Percentiles rank a stretch among this genome's conserved stretches.
phyloP scores from a whole-genome alignment of 2,329 filamentous ascomycete genomes.

The Talaromyces sp. region DNA sequence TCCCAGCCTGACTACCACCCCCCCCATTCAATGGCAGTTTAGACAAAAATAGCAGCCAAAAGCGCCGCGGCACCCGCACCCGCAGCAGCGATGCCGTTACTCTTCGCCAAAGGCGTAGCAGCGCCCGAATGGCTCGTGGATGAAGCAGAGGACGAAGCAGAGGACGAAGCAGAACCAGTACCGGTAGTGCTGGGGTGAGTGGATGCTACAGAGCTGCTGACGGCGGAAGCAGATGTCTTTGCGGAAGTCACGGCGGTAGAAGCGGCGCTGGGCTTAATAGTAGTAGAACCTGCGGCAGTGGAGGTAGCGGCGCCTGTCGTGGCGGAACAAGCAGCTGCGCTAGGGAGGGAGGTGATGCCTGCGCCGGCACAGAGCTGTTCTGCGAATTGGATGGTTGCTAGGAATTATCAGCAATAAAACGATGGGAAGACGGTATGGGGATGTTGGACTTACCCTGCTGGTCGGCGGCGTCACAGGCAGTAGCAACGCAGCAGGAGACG shows the following conservation, averaged over 20 bases:
- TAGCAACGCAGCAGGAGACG: slow-evolving; percentile 51
- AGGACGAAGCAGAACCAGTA: slow-evolving; percentile 11
- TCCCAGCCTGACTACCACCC: too few species aligned
- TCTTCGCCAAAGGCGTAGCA: slow-evolving; percentile 22
- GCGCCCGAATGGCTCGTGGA: slow-evolving; percentile 21
- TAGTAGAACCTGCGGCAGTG: slow-evolving; percentile 3
- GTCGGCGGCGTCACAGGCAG: slow-evolving; percentile 41
- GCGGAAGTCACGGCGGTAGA: slow-evolving; percentile 16
- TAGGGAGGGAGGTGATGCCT: slow-evolving; percentile 36
- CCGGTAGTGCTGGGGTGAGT: slow-evolving; percentile 13
- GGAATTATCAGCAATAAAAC: too few species aligned
- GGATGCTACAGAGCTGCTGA: slow-evolving; percentile 8
- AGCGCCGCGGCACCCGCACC: slow-evolving; percentile 29
- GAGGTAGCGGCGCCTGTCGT: slow-evolving; percentile 9
- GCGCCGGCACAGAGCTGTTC: slow-evolving; percentile 37
- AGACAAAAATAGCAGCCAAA: slow-evolving; percentile 22
- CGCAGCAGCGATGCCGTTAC: slow-evolving; percentile 28
- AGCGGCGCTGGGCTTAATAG: slow-evolving; percentile 8
- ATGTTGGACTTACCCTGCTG: slow-evolving; percentile 33
- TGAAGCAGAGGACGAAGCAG: slow-evolving; percentile 27
- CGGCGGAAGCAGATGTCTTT: background rate
- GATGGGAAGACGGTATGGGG: too few species aligned
- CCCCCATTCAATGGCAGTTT: background rate
- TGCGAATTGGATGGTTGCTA: slow-evolving; percentile 36
- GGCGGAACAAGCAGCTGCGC: slow-evolving; percentile 28